These are phyloP conservation scores for Phaeolepiota aurea DNA, from an alignment of 768 basidiomycete genomes.

Conservation along the genomic window DNA sequence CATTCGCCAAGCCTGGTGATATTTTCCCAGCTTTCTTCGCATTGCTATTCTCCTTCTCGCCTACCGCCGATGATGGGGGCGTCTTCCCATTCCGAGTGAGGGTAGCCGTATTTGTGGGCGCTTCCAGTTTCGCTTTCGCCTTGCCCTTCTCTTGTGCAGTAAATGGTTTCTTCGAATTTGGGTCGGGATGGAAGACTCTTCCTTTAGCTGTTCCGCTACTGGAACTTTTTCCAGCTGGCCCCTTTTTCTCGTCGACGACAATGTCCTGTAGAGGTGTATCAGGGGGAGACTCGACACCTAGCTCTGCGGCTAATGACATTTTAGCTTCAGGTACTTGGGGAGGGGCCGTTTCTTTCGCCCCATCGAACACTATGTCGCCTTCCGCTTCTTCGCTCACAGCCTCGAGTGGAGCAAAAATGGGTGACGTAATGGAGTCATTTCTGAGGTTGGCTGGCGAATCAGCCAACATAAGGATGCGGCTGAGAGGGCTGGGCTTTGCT, in stretches of 20 bases:
- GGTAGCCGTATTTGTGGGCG: neutral
- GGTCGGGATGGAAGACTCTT: conserved; percentile 20
- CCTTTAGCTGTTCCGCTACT: conserved; percentile 11
- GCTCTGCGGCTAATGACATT: conserved; percentile 35
- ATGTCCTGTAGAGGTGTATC: conserved; percentile 51
- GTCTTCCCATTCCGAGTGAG: neutral
- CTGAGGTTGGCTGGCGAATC: conserved; percentile 42
- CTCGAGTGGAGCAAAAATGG: conserved; percentile 16
- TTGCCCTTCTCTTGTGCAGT: conserved; percentile 33
- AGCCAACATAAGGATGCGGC: conserved; percentile 66
- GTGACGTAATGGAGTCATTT: conserved; percentile 11
- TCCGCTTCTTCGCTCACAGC: conserved; percentile 28
- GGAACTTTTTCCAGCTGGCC: conserved; percentile 4
- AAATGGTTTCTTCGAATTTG: conserved; percentile 15
- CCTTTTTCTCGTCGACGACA: conserved; percentile 27
- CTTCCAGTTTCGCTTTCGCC: conserved; percentile 16
- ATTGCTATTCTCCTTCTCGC: conserved; percentile 31
- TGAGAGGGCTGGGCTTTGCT: conserved; percentile 71
- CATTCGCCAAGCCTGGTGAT: conserved; percentile 3
- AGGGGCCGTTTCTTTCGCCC: conserved; percentile 8
- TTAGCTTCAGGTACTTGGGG: conserved; percentile 10
- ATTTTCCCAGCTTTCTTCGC: conserved; percentile 13
- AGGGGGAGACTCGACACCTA: conserved; percentile 35
- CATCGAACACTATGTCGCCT: conserved; percentile 16
- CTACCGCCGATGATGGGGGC: conserved; percentile 8